phyloP scores from a whole-genome alignment of 352 stramenopile genomes.

The Globisporangium splendens region DNA sequence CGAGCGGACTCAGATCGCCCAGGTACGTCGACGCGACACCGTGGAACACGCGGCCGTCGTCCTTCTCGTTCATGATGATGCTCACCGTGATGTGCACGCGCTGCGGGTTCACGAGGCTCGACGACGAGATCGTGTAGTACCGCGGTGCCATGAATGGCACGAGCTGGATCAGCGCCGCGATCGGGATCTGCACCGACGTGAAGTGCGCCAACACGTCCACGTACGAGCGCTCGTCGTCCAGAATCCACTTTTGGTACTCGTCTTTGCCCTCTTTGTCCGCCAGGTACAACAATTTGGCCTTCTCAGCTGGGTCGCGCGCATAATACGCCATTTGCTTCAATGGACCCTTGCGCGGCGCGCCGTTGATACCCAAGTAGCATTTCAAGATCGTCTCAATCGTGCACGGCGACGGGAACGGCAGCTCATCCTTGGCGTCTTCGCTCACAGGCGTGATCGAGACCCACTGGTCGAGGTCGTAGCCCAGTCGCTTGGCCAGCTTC shows the following conservation, averaged over 20 bases:
- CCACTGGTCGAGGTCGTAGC: constrained; percentile 89
- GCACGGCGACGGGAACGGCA: constrained; percentile 94
- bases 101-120: constrained; percentile 86
- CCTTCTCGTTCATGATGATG: constrained; percentile 84
- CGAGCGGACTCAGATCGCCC: constrained; percentile 48
- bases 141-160: constrained; percentile 92
- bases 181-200: constrained; percentile 48
- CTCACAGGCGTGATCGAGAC: constrained; percentile 74
- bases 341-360: constrained; percentile 77
- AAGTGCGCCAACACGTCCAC: constrained; percentile 89
- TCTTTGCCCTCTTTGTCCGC: constrained; percentile 88
- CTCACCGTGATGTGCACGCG: constrained; percentile 94
- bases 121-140: constrained; percentile 99
- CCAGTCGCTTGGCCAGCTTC: constrained; percentile 73
- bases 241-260: constrained; percentile 93
- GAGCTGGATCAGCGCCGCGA: constrained; percentile 89
- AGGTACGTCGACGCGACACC: constrained; percentile 96
- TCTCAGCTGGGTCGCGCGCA: constrained; percentile 52
- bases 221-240: constrained; percentile 89
- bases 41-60: constrained; percentile 79
- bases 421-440: constrained; percentile 46
- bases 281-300: constrained; percentile 48
- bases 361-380: constrained; percentile 93
- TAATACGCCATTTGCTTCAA: constrained; percentile 85
- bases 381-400: constrained; percentile 90